Evolutionary conservation across 345 rosid species (phyloP), one percentile per base, ranked within the genome.

Genomic region (Gossypium herbaceum): DNA sequence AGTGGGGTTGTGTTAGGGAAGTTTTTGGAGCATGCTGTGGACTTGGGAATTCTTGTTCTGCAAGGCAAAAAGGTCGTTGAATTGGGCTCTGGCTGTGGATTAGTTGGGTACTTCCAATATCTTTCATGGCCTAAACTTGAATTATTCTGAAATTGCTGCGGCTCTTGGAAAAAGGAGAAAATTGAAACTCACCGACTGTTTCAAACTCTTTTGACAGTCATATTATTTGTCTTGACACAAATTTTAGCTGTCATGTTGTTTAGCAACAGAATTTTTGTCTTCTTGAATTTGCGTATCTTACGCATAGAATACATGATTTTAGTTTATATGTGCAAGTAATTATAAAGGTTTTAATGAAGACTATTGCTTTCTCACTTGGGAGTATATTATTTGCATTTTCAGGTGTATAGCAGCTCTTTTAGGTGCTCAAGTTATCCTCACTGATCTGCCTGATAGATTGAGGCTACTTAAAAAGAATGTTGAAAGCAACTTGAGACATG

Each of bases 41-140:
- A 94, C 74, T 88, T 90, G 1, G 73, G 82, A 44, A 50, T 79
- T 86, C 97, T 94, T 79, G 68, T 80, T 56, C 86, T 94, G 78
- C 84, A 83, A 50, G 93, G 88, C 79, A 91, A 92, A 87, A 94
- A 91, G 81, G 85, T 87, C 65, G 63, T 91, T 8, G 98, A 94
- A 81, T 82, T 94, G 81, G 97, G 98, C 61, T 90, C 97, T 65
- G 98, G 97, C 48, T 94, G 97, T 82, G 97, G 98, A 79, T 86
- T 94, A 82, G 98, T 89, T 65, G 97, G 98, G 98, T 92, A 85
- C 80, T 78, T 57, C 3, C 41, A 60, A 54, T 50, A 12, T 15
- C 64, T 54, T 25, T 73, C 25, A 34, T 13, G 19, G 4, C 44
- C 55, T 58, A 43, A 57, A 45, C 50, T 19, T 45, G 50, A 27